Evolutionary conservation across 202 grass and related monocot genomes (phyloP).

Genomic region (Carex arenaria): DNA sequence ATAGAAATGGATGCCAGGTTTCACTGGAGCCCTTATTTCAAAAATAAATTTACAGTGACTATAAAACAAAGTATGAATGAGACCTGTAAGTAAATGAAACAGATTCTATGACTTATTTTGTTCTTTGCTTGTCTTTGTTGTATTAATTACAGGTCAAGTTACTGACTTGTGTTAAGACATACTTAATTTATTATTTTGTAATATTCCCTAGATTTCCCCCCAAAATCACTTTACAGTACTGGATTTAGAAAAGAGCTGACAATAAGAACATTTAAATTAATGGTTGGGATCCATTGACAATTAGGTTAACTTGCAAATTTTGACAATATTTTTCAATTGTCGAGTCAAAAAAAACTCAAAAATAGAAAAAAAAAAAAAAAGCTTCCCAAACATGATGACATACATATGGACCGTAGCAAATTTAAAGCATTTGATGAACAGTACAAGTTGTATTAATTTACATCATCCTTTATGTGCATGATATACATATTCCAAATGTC

Average conservation of each 20-base stretch:
- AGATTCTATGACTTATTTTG: background rate
- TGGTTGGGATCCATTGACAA: background rate
- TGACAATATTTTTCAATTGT: background rate
- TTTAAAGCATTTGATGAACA: background rate
- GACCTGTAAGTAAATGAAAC: background rate
- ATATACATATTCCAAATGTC: conserved; percentile 7
- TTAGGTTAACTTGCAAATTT: background rate
- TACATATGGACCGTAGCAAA: background rate
- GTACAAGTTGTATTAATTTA: background rate
- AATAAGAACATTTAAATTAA: background rate
- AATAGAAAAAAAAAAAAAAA: background rate
- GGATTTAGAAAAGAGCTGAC: background rate
- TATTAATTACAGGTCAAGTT: background rate
- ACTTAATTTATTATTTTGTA: background rate
- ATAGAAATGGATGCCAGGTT: background rate
- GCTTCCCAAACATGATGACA: background rate
- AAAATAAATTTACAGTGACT: background rate
- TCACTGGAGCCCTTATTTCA: too few relatives aligned
- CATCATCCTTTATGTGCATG: background rate
- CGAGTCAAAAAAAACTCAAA: background rate
- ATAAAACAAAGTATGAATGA: background rate
- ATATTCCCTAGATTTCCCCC: background rate
- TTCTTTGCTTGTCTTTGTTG: background rate
- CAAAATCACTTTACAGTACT: background rate
- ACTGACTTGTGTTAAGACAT: background rate